Evolutionary conservation across 2,329 filamentous ascomycete genomes (phyloP), one percentile per base, ranked within the genome.

Genomic region (Pseudophaeomoniella oleicola): DNA sequence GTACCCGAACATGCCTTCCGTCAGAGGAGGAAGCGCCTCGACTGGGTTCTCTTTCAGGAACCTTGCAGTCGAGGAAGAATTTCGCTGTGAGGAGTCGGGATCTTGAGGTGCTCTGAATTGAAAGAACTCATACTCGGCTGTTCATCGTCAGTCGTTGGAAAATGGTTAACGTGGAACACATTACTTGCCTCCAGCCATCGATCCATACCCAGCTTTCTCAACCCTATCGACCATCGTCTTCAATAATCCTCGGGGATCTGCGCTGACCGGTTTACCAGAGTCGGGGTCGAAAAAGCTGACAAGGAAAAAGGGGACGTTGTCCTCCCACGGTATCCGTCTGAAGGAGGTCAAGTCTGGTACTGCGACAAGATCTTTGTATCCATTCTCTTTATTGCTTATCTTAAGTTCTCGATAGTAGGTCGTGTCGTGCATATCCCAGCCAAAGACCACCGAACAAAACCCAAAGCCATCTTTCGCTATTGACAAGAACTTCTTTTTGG

Each of bases 341-440:
- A 81, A 94, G 43, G 71, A 82, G 40, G 60, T 64, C 29, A 94
- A 63, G 52, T 94, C 86, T 1, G 86, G 78, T 27, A 88, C 65
- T 11, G 87, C 86, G 35, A 93, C 70, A 31, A 94, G 62, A 56
- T 94, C 87, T 45, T 79, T 73, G 59, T 93, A 94, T 31, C 86
- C 86, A 55, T 93, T 94, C 51, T 84, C 78, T 47, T 82, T 81
- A 62, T 93, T 94, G 60, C 83, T 90, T 56, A 94, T 80, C 51
- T 73, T 72, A 44, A 94, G 72, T 60, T 94, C 86, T 48, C 71
- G 75, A 55, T 83, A 78, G 58, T 94, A 94, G 9, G 84, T 92
- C 63, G 76, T 70, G 53, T 94, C 87, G 59, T 94, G 86, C 84
- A 94, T 93, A 59, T 94, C 86, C 87, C 87, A 94, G 55, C 87